Evolutionary conservation across 2,329 filamentous ascomycete genomes (phyloP), one percentile per base, ranked within the genome.

Genomic region (Trichophyton simii): DNA sequence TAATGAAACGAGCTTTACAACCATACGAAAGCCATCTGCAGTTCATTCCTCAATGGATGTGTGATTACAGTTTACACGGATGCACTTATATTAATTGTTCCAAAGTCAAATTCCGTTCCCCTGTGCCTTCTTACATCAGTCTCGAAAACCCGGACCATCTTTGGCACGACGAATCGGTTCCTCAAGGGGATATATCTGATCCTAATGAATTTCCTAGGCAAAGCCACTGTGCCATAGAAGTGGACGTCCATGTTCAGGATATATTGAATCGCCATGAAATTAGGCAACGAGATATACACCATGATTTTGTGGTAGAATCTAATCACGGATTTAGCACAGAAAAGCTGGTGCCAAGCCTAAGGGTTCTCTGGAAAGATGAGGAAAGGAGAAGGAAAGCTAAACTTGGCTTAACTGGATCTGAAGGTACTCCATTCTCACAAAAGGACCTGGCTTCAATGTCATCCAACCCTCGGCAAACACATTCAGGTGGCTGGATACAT

Each of bases 31-130:
- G 89, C 18, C 95, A 99, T 72, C 74, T 97, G 64, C 90, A 96
- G 70, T 97, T 91, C 71, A 77, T 96, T 7, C 80, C 94, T 8
- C 95, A 99, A 74, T 99, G 95, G 83, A 97, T 99, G 94, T 88
- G 87, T 65, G 95, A 99, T 72, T 99, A 95, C 78, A 99, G 96
- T 71, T 78, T 99, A 66, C 97, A 95, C 72, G 95, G 95, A 5
- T 99, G 94, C 71, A 87, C 85, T 61, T 95, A 92, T 68, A 84
- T 97, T 65, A 83, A 92, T 62, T 87, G 85, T 58, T 78, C 78
- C 8, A 88, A 84, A 65, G 83, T 86, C 0, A 80, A 76, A 31
- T 96, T 96, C 70, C 84, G 94, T 60, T 79, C 79, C 1, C 91
- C 91, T 0, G 78, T 96, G 1, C 91, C 91, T 0, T 77, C 81